phyloP scores from a whole-genome alignment of 306 rosid genomes.

The Vigna hirtella region DNA sequence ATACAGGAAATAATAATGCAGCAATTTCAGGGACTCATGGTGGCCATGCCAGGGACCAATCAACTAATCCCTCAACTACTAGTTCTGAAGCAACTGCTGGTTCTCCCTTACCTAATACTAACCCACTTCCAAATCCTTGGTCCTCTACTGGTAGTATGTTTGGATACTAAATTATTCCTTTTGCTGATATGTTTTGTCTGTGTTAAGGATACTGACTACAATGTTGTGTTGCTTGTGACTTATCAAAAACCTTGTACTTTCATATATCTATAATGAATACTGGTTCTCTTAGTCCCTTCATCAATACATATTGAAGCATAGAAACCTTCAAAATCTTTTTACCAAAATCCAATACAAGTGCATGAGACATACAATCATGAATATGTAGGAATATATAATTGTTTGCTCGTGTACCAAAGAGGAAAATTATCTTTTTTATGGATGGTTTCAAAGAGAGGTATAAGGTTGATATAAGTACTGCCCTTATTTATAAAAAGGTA shows the following conservation, averaged over 20 bases:
- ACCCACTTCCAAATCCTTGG: conserved; percentile 97
- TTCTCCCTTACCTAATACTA: conserved; percentile 71
- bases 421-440: neutral
- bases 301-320: neutral
- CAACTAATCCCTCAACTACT: conserved; percentile 60
- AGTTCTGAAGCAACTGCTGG: conserved; percentile 60
- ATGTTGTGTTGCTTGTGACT: conserved; percentile 18
- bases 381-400: neutral
- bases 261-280: neutral
- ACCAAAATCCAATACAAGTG: neutral
- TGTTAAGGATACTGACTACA: conserved; percentile 30
- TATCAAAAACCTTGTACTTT: neutral
- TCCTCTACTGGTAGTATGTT: conserved; percentile 66
- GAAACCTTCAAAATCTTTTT: neutral
- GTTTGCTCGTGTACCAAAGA: neutral
- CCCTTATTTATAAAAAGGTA: neutral
- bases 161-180: conserved; percentile 12
- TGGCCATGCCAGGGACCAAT: conserved; percentile 57
- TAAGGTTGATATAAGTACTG: neutral
- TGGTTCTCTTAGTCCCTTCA: neutral
- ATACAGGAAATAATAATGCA: conserved; percentile 62
- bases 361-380: neutral
- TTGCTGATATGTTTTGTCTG: neutral
- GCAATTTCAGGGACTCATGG: conserved; percentile 57
- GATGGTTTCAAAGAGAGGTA: neutral